phyloP scores from a whole-genome alignment of 176 grass and related monocot genomes.

The Avena atlantica region DNA sequence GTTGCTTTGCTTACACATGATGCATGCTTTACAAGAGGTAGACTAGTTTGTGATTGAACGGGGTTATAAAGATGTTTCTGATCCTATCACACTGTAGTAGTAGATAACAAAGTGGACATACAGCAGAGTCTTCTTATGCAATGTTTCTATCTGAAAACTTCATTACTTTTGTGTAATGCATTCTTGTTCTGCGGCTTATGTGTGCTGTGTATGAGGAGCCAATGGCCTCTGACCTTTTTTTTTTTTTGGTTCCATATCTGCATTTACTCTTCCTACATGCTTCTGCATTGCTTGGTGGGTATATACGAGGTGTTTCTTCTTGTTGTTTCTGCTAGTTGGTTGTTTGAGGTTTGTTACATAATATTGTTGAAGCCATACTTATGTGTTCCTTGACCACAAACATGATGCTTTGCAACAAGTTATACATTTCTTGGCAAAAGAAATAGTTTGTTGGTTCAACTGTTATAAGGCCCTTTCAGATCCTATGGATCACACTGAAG shows the following conservation, averaged over 20 bases:
- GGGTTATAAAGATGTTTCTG: neutral
- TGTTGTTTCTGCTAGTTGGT: neutral
- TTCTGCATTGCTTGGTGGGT: too few relatives aligned
- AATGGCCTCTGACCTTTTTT: neutral
- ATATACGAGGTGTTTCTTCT: too few relatives aligned
- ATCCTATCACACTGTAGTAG: neutral
- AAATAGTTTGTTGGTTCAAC: neutral
- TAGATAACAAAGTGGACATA: neutral
- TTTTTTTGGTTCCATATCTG: neutral
- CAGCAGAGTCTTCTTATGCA: too few relatives aligned
- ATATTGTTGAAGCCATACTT: neutral
- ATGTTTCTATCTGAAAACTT: too few relatives aligned
- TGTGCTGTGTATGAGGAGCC: neutral
- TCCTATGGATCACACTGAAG: neutral
- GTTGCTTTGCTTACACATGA: too few relatives aligned
- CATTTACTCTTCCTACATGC: neutral
- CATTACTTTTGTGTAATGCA: too few relatives aligned
- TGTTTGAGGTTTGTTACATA: neutral
- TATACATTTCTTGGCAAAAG: neutral
- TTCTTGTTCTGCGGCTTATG: too few relatives aligned
- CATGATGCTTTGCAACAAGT: neutral
- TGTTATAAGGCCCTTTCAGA: neutral
- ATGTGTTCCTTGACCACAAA: slow-evolving; percentile 1
- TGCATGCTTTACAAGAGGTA: neutral
- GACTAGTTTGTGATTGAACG: neutral